Evolutionary conservation across 768 basidiomycete species (phyloP).

Genomic region (Lanmaoa pseudosensibilis): DNA sequence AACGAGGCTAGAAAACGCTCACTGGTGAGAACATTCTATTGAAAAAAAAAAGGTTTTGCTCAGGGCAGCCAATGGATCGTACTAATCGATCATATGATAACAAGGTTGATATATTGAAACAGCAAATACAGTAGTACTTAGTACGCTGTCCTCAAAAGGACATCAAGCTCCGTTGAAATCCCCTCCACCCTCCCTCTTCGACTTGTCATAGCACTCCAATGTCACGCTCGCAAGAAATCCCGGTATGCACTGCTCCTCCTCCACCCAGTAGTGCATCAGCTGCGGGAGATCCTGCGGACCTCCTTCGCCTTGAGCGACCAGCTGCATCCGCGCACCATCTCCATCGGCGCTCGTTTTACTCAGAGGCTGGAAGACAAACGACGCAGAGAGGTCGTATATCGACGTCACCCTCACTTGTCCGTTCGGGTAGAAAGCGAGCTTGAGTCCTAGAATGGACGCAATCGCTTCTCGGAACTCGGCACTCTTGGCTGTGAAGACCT

Average conservation of each 20-base stretch:
- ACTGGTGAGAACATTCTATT: neutral
- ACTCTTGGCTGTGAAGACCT: slow-evolving; percentile 84
- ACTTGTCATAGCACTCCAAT: slow-evolving; percentile 82
- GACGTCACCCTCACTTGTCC: slow-evolving; percentile 89
- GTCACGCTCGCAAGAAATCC: slow-evolving; percentile 89
- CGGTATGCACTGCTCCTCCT: slow-evolving; percentile 80
- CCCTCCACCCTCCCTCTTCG: slow-evolving; percentile 41
- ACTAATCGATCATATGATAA: neutral
- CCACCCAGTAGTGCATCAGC: slow-evolving; percentile 83
- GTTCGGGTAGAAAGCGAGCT: slow-evolving; percentile 88
- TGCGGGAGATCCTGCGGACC: slow-evolving; percentile 74
- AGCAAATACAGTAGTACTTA: neutral
- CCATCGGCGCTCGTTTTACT: slow-evolving; percentile 38
- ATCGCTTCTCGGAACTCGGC: slow-evolving; percentile 92
- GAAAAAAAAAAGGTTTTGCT: neutral
- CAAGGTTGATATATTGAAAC: neutral
- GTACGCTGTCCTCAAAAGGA: neutral
- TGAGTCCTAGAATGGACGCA: slow-evolving; percentile 85
- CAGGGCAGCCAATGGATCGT: neutral
- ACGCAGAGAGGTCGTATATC: slow-evolving; percentile 83
- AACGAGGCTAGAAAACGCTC: neutral
- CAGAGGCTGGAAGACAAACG: slow-evolving; percentile 81
- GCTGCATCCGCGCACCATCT: slow-evolving; percentile 60
- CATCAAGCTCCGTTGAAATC: neutral
- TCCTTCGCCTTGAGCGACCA: slow-evolving; percentile 71